Evolutionary conservation across 73 alveolate genomes (phyloP), one percentile per base, ranked within the genome.

Genomic region (Paramecium primaurelia): DNA sequence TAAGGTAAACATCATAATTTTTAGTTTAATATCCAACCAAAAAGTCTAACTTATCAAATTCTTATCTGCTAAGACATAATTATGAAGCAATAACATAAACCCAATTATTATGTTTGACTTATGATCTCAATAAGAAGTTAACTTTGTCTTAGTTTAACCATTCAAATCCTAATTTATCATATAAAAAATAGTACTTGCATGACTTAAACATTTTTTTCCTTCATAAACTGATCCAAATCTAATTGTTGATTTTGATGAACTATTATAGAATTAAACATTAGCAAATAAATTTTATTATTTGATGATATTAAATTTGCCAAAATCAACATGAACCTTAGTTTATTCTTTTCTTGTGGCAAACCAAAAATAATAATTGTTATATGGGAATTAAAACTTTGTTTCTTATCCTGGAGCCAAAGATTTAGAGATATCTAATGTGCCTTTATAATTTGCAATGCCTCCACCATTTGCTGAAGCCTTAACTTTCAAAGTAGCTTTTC

Each of bases 301-400:
- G 9, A 80, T 49, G 45, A 80, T 20, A 22, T 80, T 49, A 44
- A 26, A 47, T 49, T 80, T 25, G 7, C 91, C 91, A 9, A 80
- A 80, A 80, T 80, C 91, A 2, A 80, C 77, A 49, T 80, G 91
- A 25, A 80, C 75, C 54, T 80, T 80, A 26, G 91, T 80, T 47
- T 80, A n/a, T 18, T 80, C 91, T 47, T 16, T 25, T 80, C 91
- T 80, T 14, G 91, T 80, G 18, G 91, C 91, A 49, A 80, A 80
- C 91, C 91, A 80, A 30, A 80, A 80, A 45, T 80, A 80, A 7
- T 80, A 80, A 26, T 22, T 45, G 28, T 80, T 80, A 73, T 80
- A 80, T 80, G 91, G 91, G 77, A 80, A 44, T 45, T 80, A 49
- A 32, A 80, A 80, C 58, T 80, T 80, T 25, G 73, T 45, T 42